Percentiles rank a stretch among this genome's conserved stretches.
phyloP scores from a whole-genome alignment of 2,329 filamentous ascomycete genomes.

The Epichloe amarillans region DNA sequence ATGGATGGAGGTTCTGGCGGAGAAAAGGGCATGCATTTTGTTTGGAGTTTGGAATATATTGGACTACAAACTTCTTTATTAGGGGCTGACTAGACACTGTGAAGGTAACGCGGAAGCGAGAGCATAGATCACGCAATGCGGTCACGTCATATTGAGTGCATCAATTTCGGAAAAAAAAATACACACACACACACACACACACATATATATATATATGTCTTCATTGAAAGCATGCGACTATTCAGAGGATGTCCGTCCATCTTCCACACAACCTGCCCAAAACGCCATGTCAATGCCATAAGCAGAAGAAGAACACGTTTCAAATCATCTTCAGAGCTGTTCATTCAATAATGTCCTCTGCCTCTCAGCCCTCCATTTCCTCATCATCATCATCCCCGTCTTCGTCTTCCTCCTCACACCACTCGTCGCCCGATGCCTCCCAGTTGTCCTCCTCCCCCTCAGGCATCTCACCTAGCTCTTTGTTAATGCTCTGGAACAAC shows the following conservation, averaged over 20 bases:
- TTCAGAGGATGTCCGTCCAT: not conserved
- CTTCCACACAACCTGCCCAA: conserved; percentile 1
- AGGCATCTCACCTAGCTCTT: conserved; percentile 48
- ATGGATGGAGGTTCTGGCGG: not conserved
- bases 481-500: conserved; percentile 49
- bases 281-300: conserved; percentile 13
- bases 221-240: not conserved
- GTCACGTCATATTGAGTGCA: not conserved
- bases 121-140: not conserved
- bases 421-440: conserved; percentile 41
- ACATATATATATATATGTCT: too few relatives aligned
- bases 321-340: not conserved
- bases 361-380: conserved; percentile 35
- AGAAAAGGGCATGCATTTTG: not conserved
- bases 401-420: conserved; percentile 31
- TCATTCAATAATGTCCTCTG: not conserved
- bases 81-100: not conserved
- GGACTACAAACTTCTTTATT: not conserved
- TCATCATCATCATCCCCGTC: conserved; percentile 42
- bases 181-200: too few relatives aligned
- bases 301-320: not conserved
- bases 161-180: not conserved
- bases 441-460: conserved; percentile 36
- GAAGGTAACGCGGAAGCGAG: not conserved
- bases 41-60: conserved; percentile 4